A percentile compares a stretch with the other conserved stretches of the same genome.
phyloP scores from a whole-genome alignment of 202 grass and related monocot genomes.

The Zizania palustris region DNA sequence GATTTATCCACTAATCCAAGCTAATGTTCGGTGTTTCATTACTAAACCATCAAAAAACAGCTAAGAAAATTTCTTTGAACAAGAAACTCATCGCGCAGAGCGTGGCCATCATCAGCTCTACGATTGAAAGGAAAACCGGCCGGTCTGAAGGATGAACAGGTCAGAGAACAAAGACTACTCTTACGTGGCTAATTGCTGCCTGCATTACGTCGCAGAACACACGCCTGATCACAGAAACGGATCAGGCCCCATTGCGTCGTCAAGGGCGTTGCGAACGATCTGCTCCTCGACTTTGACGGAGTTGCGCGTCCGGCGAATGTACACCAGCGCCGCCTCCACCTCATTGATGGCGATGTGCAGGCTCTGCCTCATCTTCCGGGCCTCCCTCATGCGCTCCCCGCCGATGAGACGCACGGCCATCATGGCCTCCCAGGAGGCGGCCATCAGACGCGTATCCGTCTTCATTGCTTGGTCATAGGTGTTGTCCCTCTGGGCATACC shows the following conservation, averaged over 20 bases:
- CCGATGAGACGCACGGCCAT: neutral
- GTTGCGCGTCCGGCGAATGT: neutral
- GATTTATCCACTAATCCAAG: too few species aligned
- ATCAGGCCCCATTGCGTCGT: neutral
- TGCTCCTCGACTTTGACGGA: neutral
- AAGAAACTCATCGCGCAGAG: neutral
- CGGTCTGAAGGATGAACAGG: neutral
- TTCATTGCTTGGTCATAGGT: neutral
- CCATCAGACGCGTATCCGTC: neutral
- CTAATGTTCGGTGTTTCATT: neutral
- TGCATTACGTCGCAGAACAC: neutral
- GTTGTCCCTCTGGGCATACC: neutral
- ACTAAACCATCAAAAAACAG: neutral
- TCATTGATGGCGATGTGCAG: neutral
- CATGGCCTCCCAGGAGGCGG: neutral
- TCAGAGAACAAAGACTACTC: neutral
- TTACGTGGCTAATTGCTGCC: neutral
- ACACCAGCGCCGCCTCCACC: neutral
- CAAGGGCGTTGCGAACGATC: neutral
- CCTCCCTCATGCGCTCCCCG: neutral
- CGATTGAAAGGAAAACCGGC: neutral
- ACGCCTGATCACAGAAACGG: neutral
- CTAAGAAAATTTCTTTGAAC: neutral
- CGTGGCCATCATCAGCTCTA: neutral
- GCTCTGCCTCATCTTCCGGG: neutral